Percentiles rank a stretch among this genome's conserved stretches.
These are phyloP conservation scores for Entomortierella beljakovae DNA, from an alignment of 192 early-diverging fungal species.

Conservation along the genomic window DNA sequence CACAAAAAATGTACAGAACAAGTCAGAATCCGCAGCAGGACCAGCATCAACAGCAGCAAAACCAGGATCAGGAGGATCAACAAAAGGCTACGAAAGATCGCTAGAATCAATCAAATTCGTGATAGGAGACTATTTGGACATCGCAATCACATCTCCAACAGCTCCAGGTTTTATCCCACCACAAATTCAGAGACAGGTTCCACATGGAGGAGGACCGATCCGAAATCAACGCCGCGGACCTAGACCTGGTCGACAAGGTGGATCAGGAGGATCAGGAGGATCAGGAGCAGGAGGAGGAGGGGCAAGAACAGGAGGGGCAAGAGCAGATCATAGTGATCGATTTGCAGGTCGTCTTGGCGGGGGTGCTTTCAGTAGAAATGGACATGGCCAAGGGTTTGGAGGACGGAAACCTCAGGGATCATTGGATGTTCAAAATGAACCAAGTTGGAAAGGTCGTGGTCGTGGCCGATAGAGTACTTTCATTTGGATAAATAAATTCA, in stretches of 20 bases:
- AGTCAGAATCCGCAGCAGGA: not conserved
- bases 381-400: conserved; percentile 22
- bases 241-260: conserved; percentile 14
- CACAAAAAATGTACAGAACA: conserved; percentile 27
- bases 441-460: conserved; percentile 42
- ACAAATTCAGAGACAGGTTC: not conserved
- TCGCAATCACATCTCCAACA: conserved; percentile 14
- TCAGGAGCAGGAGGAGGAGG: conserved; percentile 27
- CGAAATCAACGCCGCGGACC: conserved; percentile 34
- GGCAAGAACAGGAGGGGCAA: conserved; percentile 1
- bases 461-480: conserved; percentile 24
- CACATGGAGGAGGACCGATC: conserved; percentile 44
- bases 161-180: not conserved
- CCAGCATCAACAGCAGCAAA: conserved; percentile 1
- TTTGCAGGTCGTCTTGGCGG: conserved; percentile 24
- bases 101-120: conserved; percentile 22
- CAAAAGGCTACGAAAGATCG: conserved; percentile 25
- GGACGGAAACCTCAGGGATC: conserved; percentile 1
- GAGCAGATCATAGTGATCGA: conserved; percentile 10
- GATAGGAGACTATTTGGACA: conserved; percentile 41
- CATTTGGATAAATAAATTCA: too few relatives aligned
- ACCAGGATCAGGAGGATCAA: not conserved
- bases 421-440: conserved; percentile 22
- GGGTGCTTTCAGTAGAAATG: conserved; percentile 15
- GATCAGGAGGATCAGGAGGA: conserved; percentile 4